phyloP scores from a whole-genome alignment of 176 grass and related monocot species.

The Triticum dicoccoides region DNA sequence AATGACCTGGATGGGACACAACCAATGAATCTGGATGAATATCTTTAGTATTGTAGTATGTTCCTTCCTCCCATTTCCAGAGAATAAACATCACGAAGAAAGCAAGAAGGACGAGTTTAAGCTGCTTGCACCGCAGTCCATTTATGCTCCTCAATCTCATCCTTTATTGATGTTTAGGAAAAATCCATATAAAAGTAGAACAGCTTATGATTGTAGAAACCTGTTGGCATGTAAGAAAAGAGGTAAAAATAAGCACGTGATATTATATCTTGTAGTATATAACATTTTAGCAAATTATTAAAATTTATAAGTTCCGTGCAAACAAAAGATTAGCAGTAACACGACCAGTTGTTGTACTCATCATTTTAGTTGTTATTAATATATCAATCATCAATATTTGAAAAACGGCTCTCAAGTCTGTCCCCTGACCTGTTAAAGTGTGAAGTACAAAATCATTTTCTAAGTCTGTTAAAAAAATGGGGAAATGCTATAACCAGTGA shows the following conservation, averaged over 20 bases:
- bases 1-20: constrained; percentile 68
- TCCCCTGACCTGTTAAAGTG: background rate
- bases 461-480: background rate
- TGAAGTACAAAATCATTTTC: background rate
- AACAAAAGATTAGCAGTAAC: background rate
- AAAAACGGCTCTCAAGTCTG: background rate
- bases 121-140: constrained; percentile 77
- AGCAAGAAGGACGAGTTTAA: constrained; percentile 65
- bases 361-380: constrained; percentile 8
- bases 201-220: background rate
- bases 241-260: background rate
- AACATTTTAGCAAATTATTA: background rate
- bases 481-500: background rate
- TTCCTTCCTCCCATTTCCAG: constrained; percentile 86
- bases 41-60: constrained; percentile 42
- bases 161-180: constrained; percentile 43
- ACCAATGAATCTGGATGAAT: constrained; percentile 51
- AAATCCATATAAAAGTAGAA: constrained; percentile 27
- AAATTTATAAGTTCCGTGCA: background rate
- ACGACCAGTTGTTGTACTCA: background rate
- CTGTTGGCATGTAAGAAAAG: constrained; percentile 29
- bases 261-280: background rate
- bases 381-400: background rate
- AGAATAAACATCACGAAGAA: constrained; percentile 74
- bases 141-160: constrained; percentile 84